Base-by-base conservation (phyloP, 2,329 filamentous ascomycete species). In the Botrytis cinerea region DNA sequence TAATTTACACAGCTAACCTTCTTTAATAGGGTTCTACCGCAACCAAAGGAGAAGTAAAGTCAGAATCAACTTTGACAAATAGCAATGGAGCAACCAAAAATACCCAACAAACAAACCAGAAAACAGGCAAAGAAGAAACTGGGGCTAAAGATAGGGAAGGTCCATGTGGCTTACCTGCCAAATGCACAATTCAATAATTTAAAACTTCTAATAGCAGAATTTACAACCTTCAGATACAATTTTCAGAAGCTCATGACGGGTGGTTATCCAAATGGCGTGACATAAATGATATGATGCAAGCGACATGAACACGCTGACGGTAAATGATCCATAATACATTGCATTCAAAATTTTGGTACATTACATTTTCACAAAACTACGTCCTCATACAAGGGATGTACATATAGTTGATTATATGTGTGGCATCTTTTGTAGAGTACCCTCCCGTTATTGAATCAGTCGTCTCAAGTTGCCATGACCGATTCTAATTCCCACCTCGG, bases 81-180 rank as follows among this genome's bases (percentile, higher is more conserved):
- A 32, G n/a, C 74, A 64, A 66, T 25, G 61, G 38, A 35, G 61
- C 43, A 38, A 79, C 77, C 51, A 73, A 77, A 62, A 75, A 78
- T 62, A 78, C 75, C 59, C 73, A 77, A 67, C 76, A 76, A 68
- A 66, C 73, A n/a, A 74, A 75, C 43, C 76, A 35, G 28, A 73
- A 77, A 74, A 54, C 75, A 75, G 60, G 75, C 35, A n/a, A 20
- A 28, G 35, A 40, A 32, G 40, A 46, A 61, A 48, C 38, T 22
- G 12, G 35, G 18, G 40, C 83, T 70, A 83, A 87, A 74, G 84
- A 86, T 71, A 87, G 87, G 73, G 88, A 91, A 80, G 91, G 93
- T 0, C 92, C 92, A 63, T 97, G 93, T 81, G 93, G 93, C 35
- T 84, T 96, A 78, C 93, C 93, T 46, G 84, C 85, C 70, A 95